A percentile compares a stretch with the other conserved stretches of the same genome.
Evolutionary conservation across 306 rosid species (phyloP).

Genomic region (Crotalaria pallida): DNA sequence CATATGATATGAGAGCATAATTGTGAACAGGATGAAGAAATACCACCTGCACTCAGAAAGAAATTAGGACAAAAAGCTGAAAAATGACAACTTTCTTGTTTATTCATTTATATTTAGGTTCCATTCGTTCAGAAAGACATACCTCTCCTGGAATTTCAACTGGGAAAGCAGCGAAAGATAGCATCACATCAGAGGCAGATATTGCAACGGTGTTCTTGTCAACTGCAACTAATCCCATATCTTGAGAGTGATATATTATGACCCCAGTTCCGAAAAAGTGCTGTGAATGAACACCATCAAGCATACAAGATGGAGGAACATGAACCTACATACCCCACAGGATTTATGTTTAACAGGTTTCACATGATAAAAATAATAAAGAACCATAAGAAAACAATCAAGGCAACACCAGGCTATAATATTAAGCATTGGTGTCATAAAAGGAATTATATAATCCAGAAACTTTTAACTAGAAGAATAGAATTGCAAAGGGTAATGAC

Average conservation of each 20-base stretch:
- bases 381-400: constrained; percentile 10
- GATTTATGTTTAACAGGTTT: constrained; percentile 7
- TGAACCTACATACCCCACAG: constrained; percentile 64
- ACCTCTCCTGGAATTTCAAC: constrained; percentile 98
- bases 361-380: background rate
- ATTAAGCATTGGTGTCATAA: background rate
- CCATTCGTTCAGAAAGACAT: constrained; percentile 21
- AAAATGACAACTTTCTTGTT: background rate
- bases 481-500: background rate
- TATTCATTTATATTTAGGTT: background rate
- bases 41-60: constrained; percentile 57
- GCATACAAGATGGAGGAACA: constrained; percentile 95
- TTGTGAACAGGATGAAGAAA: constrained; percentile 97
- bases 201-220: constrained; percentile 93
- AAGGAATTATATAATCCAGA: background rate
- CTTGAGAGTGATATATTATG: constrained; percentile 70
- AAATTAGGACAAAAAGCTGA: constrained; percentile 8
- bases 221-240: constrained; percentile 79
- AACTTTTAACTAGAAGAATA: background rate
- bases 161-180: constrained; percentile 93
- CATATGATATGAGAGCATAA: constrained; percentile 87
- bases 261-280: constrained; percentile 94
- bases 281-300: constrained; percentile 93
- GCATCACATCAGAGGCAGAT: constrained; percentile 81
- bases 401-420: background rate